A percentile compares a stretch with the other conserved stretches of the same genome.
Evolutionary conservation across 306 rosid genomes (phyloP).

Genomic region (Malus sylvestris): DNA sequence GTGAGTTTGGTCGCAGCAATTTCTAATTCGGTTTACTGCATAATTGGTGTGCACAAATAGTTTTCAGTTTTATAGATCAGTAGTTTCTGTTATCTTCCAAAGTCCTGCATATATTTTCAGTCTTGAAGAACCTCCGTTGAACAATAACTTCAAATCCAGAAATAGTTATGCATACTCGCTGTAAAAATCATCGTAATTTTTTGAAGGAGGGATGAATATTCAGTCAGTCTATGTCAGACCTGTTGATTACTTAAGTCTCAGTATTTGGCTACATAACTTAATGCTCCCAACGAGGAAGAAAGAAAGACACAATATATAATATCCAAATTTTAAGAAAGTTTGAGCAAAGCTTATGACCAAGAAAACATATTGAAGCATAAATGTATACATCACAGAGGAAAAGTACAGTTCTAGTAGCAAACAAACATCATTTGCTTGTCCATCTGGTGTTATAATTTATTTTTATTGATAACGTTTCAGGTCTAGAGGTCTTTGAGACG

Average conservation of each 20-base stretch:
- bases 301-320: background rate
- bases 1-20: constrained; percentile 28
- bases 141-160: no score
- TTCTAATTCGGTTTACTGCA: background rate
- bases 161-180: no score
- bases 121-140: no score
- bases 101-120: no score
- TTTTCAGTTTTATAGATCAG: background rate
- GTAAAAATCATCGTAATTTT: no score
- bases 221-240: no score
- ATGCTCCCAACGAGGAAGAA: background rate
- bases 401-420: background rate
- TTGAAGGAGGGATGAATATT: no score
- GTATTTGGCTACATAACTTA: background rate
- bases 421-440: background rate
- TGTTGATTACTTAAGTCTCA: no score
- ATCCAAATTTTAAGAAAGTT: background rate
- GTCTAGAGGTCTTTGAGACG: constrained; percentile 65
- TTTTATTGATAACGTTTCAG: constrained; percentile 29
- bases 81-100: background rate
- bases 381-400: background rate
- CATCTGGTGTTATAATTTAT: background rate
- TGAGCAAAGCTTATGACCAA: background rate
- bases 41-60: background rate
- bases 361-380: background rate